Conservation (phyloP, 495 filamentous ascomycete genomes). For the Evernia prunastri region DNA sequence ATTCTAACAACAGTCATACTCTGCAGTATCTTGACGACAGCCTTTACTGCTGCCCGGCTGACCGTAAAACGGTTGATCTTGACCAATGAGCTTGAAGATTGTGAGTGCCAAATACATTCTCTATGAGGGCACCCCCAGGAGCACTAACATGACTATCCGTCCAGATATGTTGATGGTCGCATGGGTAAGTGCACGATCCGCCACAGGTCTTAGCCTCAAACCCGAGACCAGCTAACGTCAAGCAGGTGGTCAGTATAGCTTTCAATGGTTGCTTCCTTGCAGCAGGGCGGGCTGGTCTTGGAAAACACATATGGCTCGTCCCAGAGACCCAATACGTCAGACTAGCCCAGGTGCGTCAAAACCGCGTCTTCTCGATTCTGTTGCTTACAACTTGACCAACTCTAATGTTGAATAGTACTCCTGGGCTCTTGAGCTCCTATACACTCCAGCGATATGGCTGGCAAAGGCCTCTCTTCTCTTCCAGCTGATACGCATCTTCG, state of each 20-base stretch:
- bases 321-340: background rate
- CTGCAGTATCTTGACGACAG: conserved; percentile 6
- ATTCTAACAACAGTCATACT: conserved; percentile 7
- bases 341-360: background rate
- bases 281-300: background rate
- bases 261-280: background rate
- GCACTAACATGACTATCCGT: background rate
- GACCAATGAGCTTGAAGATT: background rate
- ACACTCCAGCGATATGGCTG: conserved; percentile 13
- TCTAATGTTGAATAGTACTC: conserved; percentile 8
- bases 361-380: background rate
- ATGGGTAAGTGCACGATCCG: background rate
- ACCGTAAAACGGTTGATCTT: background rate
- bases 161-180: background rate
- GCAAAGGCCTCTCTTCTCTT: conserved; percentile 22
- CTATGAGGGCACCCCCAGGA: background rate
- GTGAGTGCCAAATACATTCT: background rate
- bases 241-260: background rate
- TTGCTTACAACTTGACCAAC: background rate
- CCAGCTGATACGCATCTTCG: conserved; percentile 27
- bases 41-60: conserved; percentile 3
- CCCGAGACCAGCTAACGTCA: background rate
- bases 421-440: conserved; percentile 22
- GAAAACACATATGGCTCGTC: background rate
- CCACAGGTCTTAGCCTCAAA: background rate